A percentile compares a stretch with the other conserved stretches of the same genome.
Conservation (phyloP, 2,329 filamentous ascomycete genomes). For the Fusarium mundagurra region DNA sequence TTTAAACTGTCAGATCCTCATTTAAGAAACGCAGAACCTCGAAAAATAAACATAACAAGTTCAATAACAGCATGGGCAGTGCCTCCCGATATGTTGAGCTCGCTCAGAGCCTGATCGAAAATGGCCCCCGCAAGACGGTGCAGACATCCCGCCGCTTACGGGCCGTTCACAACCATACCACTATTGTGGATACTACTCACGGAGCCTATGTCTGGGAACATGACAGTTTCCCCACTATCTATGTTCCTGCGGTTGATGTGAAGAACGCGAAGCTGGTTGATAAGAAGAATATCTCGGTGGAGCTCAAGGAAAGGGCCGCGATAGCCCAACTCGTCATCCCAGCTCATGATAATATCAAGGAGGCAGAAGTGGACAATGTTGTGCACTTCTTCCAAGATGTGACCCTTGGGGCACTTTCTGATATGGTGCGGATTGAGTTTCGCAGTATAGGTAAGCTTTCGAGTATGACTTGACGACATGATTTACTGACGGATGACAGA, state of each 20-base stretch:
- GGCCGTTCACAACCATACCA: slow-evolving; percentile 46
- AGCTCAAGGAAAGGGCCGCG: slow-evolving; percentile 41
- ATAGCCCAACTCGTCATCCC: slow-evolving; percentile 47
- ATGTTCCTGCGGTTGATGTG: slow-evolving; percentile 48
- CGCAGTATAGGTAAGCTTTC: slow-evolving; percentile 46
- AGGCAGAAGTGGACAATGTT: slow-evolving; percentile 47
- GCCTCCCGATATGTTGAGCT: slow-evolving; percentile 1
- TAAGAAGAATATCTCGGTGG: slow-evolving; percentile 38
- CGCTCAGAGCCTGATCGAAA: slow-evolving; percentile 17
- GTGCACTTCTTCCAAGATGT: slow-evolving; percentile 53
- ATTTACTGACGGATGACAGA: slow-evolving; percentile 36
- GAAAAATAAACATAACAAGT: not conserved
- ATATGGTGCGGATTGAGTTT: slow-evolving; percentile 49
- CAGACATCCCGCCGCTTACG: slow-evolving; percentile 46
- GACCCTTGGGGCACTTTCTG: slow-evolving; percentile 47
- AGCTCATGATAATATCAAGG: slow-evolving; percentile 34
- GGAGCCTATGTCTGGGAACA: slow-evolving; percentile 58
- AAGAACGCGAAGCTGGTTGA: slow-evolving; percentile 44
- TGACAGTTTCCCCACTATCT: slow-evolving; percentile 58
- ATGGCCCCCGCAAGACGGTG: slow-evolving; percentile 32
- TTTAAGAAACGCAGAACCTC: not conserved
- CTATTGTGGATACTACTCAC: slow-evolving; percentile 51
- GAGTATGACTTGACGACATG: fast-evolving
- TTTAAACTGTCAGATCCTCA: not conserved
- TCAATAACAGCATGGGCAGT: not conserved